These are phyloP conservation scores for Thelephora ganbajun DNA, from an alignment of 768 basidiomycete species.

Conservation along the genomic window DNA sequence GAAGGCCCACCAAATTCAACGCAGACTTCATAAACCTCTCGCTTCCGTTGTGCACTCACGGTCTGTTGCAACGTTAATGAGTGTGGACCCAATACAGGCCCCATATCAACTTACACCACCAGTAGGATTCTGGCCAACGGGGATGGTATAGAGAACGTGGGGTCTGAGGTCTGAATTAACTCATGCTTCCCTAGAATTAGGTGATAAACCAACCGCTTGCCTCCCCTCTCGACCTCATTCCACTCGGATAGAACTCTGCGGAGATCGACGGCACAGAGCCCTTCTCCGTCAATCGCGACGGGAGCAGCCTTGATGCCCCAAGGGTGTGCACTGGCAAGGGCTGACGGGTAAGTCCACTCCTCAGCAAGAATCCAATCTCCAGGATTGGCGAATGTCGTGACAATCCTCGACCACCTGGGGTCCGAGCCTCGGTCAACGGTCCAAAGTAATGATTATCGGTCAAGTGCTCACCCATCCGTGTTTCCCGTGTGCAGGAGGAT, in stretches of 20 bases:
- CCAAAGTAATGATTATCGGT: neutral
- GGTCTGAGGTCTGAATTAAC: slow-evolving; percentile 27
- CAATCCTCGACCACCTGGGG: slow-evolving; percentile 38
- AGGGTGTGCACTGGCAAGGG: slow-evolving; percentile 22
- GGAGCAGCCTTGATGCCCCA: slow-evolving; percentile 32
- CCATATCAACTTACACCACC: slow-evolving; percentile 36
- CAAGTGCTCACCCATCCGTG: slow-evolving; percentile 38
- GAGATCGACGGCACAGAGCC: slow-evolving; percentile 51
- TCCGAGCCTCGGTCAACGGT: slow-evolving; percentile 1
- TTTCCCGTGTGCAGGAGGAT: slow-evolving; percentile 51
- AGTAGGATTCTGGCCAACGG: slow-evolving; percentile 78
- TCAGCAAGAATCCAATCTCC: slow-evolving; percentile 44
- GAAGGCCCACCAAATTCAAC: slow-evolving; percentile 51
- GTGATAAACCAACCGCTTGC: slow-evolving; percentile 29
- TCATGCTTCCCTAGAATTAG: neutral
- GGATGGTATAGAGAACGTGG: slow-evolving; percentile 60
- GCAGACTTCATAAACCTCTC: slow-evolving; percentile 70
- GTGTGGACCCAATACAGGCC: neutral
- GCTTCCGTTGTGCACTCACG: slow-evolving; percentile 49
- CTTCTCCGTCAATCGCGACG: slow-evolving; percentile 56
- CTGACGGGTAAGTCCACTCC: slow-evolving; percentile 71
- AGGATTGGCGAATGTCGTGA: slow-evolving; percentile 48
- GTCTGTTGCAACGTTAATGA: slow-evolving; percentile 25
- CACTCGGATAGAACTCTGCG: slow-evolving; percentile 47
- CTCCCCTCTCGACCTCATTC: slow-evolving; percentile 44